Conservation (phyloP, 345 rosid species). For the Capsella bursapastoris region DNA sequence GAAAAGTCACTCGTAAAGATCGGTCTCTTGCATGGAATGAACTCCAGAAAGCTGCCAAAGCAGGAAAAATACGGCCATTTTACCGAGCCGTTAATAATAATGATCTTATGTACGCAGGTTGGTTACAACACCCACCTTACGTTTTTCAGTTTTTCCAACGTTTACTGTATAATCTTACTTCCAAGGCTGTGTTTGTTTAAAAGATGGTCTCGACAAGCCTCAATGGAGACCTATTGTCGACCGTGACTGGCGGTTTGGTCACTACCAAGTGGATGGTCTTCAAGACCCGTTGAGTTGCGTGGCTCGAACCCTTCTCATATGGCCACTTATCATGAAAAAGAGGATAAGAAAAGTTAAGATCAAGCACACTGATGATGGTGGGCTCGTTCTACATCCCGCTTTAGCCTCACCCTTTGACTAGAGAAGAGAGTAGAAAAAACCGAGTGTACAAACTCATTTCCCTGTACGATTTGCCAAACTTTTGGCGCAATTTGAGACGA, state of each 20-base stretch:
- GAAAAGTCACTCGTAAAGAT: slow-evolving; percentile 69
- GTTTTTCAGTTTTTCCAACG: not conserved
- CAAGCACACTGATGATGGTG: slow-evolving; percentile 52
- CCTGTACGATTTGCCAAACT: slow-evolving; percentile 31
- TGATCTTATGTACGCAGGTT: slow-evolving; percentile 98
- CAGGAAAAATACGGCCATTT: slow-evolving; percentile 70
- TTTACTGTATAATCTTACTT: slow-evolving; percentile 21
- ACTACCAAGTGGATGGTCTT: slow-evolving; percentile 92
- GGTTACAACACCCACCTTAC: slow-evolving; percentile 23
- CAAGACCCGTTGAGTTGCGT: slow-evolving; percentile 85
- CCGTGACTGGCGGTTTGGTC: slow-evolving; percentile 96
- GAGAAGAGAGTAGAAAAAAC: slow-evolving; percentile 18
- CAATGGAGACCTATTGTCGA: slow-evolving; percentile 54
- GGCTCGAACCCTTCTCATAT: slow-evolving; percentile 52
- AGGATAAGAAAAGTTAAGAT: slow-evolving; percentile 51
- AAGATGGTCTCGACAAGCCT: slow-evolving; percentile 93
- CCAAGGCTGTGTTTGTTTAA: slow-evolving; percentile 1
- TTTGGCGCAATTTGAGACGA: slow-evolving; percentile 28
- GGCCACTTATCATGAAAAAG: slow-evolving; percentile 51
- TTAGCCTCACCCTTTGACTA: slow-evolving; percentile 45
- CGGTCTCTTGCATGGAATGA: slow-evolving; percentile 75
- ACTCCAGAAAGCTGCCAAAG: slow-evolving; percentile 68
- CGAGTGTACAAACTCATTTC: slow-evolving; percentile 1
- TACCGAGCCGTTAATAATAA: slow-evolving; percentile 69
- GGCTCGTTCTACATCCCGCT: slow-evolving; percentile 55